Evolutionary conservation across 331 rosid species (phyloP).

Genomic region (Malus hybrid): DNA sequence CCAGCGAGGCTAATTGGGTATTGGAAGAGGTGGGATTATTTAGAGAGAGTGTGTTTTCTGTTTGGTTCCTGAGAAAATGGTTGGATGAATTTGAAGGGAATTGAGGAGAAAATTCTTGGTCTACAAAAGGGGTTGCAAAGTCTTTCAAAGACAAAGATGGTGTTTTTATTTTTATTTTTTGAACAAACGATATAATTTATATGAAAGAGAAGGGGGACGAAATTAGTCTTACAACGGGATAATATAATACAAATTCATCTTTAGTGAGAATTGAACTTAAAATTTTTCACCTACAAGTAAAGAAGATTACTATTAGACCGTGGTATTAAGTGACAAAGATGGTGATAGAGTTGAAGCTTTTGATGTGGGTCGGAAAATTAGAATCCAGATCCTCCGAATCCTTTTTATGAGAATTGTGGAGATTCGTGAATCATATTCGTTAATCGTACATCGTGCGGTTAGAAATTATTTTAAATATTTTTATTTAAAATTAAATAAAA

Average conservation of each 20-base stretch:
- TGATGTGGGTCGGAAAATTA: neutral
- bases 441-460: too few species aligned
- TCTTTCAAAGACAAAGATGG: neutral
- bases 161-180: too few species aligned
- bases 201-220: too few species aligned
- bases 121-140: neutral
- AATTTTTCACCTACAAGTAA: too few species aligned
- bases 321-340: neutral
- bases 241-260: accelerated
- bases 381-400: too few species aligned
- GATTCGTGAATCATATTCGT: too few species aligned
- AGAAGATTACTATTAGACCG: too few species aligned
- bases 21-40: neutral
- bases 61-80: slow-evolving; percentile 28
- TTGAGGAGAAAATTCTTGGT: slow-evolving; percentile 25
- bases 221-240: too few species aligned
- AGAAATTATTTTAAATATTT: too few species aligned
- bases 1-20: neutral
- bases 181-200: too few species aligned
- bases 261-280: too few species aligned
- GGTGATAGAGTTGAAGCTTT: neutral
- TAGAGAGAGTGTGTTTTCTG: neutral
- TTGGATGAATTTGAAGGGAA: slow-evolving; percentile 20
- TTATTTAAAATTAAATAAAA: too few species aligned
- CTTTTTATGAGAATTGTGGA: accelerated